Evolutionary conservation across 305 asterid species (phyloP).

Genomic region (Plantago coronopus): DNA sequence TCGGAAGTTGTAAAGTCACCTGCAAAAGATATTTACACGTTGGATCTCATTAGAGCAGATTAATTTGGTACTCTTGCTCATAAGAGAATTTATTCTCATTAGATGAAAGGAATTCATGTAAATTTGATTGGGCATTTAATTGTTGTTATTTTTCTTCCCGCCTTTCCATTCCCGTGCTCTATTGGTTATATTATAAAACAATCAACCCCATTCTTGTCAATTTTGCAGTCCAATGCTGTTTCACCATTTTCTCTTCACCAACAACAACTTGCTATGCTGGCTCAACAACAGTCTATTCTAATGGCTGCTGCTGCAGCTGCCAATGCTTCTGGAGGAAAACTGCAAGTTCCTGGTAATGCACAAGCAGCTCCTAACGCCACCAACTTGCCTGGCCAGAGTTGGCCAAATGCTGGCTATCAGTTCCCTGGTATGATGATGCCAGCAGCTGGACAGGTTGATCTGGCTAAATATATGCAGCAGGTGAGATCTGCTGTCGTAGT

Average conservation of each 20-base stretch:
- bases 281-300: slow-evolving; percentile 86
- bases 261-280: slow-evolving; percentile 92
- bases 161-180: no score
- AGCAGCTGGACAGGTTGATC: slow-evolving; percentile 49
- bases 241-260: slow-evolving; percentile 88
- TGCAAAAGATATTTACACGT: no score
- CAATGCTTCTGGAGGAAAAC: slow-evolving; percentile 52
- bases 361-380: slow-evolving; percentile 50
- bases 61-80: background rate
- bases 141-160: background rate
- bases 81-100: background rate
- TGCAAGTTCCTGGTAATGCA: slow-evolving; percentile 43
- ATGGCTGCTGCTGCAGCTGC: slow-evolving; percentile 97
- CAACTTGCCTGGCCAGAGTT: slow-evolving; percentile 53
- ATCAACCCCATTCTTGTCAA: slow-evolving; percentile 9
- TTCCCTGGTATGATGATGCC: slow-evolving; percentile 66
- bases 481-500: slow-evolving; percentile 19
- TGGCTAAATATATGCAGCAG: slow-evolving; percentile 68
- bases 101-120: no score
- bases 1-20: no score
- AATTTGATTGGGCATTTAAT: no score
- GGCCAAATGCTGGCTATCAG: slow-evolving; percentile 69
- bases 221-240: slow-evolving; percentile 69
- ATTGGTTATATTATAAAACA: no score
- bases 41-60: background rate